Conservation (phyloP, 768 basidiomycete species). For the Lactifluus pinguis region DNA sequence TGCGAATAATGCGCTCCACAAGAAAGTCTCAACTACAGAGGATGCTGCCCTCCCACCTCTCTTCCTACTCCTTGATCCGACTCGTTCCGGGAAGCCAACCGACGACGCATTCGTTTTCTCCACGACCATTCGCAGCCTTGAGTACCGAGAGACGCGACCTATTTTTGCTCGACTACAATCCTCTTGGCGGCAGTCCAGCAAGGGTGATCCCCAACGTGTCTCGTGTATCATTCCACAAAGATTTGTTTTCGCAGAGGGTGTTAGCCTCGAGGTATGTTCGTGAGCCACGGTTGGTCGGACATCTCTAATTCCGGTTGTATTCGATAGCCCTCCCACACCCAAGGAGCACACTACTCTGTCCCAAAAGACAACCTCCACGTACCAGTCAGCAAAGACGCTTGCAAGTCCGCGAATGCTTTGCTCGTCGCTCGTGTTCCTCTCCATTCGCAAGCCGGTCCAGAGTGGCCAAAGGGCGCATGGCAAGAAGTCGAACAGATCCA, state of each 20-base stretch:
- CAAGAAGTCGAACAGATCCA: conserved; percentile 78
- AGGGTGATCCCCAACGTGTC: conserved; percentile 40
- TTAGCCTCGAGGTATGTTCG: conserved; percentile 45
- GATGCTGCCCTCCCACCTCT: conserved; percentile 51
- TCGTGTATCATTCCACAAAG: conserved; percentile 49
- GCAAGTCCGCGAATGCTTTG: conserved; percentile 66
- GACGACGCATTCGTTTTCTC: conserved; percentile 85
- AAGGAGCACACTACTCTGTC: conserved; percentile 56
- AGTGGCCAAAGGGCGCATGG: conserved; percentile 75
- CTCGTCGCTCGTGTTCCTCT: conserved; percentile 72
- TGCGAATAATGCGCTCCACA: conserved; percentile 77
- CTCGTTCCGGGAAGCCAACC: conserved; percentile 60
- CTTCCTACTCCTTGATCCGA: conserved; percentile 81
- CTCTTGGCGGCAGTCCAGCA: conserved; percentile 67
- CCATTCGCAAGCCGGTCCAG: conserved; percentile 54
- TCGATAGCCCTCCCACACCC: conserved; percentile 21
- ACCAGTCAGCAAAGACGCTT: conserved; percentile 48
- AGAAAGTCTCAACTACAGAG: conserved; percentile 36
- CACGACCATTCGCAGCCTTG: conserved; percentile 63
- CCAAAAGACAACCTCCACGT: conserved; percentile 48
- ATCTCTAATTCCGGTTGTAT: background rate
- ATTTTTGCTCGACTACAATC: conserved; percentile 65
- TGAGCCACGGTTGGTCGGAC: background rate
- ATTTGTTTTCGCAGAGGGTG: conserved; percentile 48
- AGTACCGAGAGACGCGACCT: conserved; percentile 74